phyloP scores from a whole-genome alignment of 768 basidiomycete species.

The Calocybe cyanea region DNA sequence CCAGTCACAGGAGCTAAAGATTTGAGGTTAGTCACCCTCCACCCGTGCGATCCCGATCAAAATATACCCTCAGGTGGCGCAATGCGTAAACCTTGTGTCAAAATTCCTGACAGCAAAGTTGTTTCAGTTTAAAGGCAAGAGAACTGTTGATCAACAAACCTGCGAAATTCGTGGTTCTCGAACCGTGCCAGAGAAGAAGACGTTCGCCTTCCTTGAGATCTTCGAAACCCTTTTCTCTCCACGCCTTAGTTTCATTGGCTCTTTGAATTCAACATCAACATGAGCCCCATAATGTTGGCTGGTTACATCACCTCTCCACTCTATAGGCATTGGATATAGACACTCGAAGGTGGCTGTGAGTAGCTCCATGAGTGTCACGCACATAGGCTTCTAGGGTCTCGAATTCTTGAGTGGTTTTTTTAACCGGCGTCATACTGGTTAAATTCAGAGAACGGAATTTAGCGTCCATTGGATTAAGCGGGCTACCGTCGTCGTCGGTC shows the following conservation, averaged over 20 bases:
- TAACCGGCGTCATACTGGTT: constrained; percentile 47
- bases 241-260: constrained; percentile 29
- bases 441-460: constrained; percentile 52
- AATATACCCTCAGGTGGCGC: constrained; percentile 56
- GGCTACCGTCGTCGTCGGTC: constrained; percentile 40
- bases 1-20: constrained; percentile 45
- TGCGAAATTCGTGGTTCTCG: constrained; percentile 60
- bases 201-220: constrained; percentile 44
- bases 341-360: constrained; percentile 44
- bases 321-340: constrained; percentile 45
- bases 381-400: constrained; percentile 42
- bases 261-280: constrained; percentile 11
- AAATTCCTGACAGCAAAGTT: constrained; percentile 35
- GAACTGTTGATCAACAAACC: constrained; percentile 24
- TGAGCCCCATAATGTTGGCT: neutral
- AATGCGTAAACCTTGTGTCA: constrained; percentile 60
- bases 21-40: neutral
- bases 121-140: neutral
- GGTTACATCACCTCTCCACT: constrained; percentile 43
- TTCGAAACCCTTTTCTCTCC: constrained; percentile 42
- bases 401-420: constrained; percentile 40
- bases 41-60: neutral
- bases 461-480: constrained; percentile 53
- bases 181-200: constrained; percentile 61
- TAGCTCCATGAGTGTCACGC: constrained; percentile 52